These are phyloP conservation scores for Yamadazyma oceani DNA, from an alignment of 1,139 yeast genomes.

Conservation along the genomic window DNA sequence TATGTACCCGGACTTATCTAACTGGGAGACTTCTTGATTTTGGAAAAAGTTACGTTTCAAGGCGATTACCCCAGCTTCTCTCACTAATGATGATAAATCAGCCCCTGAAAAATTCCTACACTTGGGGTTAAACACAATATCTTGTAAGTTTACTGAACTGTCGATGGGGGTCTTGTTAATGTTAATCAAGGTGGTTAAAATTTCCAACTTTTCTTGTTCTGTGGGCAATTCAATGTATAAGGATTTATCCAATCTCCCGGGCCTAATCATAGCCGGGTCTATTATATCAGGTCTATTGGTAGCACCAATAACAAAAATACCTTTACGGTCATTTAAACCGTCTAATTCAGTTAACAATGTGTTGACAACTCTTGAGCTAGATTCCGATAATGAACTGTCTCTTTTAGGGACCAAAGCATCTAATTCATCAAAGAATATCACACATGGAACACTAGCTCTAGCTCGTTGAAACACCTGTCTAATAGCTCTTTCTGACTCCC, in stretches of 20 bases:
- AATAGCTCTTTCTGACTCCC: slow-evolving; percentile 94
- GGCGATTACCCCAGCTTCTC: slow-evolving; percentile 92
- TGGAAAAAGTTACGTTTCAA: slow-evolving; percentile 68
- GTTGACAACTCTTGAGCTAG: slow-evolving; percentile 92
- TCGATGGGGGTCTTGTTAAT: slow-evolving; percentile 76
- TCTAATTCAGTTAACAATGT: slow-evolving; percentile 91
- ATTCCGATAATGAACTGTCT: slow-evolving; percentile 83
- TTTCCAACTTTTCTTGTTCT: slow-evolving; percentile 74
- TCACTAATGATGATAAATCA: slow-evolving; percentile 83
- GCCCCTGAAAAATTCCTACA: slow-evolving; percentile 95
- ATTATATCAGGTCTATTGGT: slow-evolving; percentile 98
- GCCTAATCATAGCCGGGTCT: slow-evolving; percentile 97
- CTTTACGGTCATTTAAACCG: slow-evolving; percentile 89
- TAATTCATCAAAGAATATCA: slow-evolving; percentile 91
- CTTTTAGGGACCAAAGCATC: slow-evolving; percentile 96
- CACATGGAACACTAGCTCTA: slow-evolving; percentile 91
- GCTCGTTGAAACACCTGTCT: slow-evolving; percentile 95
- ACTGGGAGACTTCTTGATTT: slow-evolving; percentile 47
- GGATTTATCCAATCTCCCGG: slow-evolving; percentile 94
- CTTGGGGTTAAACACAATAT: slow-evolving; percentile 70
- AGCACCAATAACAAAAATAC: slow-evolving; percentile 94
- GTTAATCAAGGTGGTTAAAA: slow-evolving; percentile 70
- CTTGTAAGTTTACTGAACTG: slow-evolving; percentile 56
- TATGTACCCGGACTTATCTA: slow-evolving; percentile 46
- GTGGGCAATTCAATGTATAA: slow-evolving; percentile 87